Percentiles rank a stretch among this genome's conserved stretches.
phyloP scores from a whole-genome alignment of 2,329 filamentous ascomycete genomes.

The Pseudogymnoascus sp. region DNA sequence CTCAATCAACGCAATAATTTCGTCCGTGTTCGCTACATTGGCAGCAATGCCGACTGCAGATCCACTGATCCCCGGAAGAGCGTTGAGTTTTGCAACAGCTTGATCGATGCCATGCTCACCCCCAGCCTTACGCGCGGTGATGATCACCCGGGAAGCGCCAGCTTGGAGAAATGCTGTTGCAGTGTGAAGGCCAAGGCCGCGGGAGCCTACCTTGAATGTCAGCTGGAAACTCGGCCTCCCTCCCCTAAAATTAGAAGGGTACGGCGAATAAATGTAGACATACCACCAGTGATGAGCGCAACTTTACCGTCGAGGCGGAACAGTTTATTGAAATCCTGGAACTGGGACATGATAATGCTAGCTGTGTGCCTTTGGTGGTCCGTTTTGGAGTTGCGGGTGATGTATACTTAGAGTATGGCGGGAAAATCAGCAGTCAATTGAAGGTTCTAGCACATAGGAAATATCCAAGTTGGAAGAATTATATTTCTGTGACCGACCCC shows the following conservation, averaged over 20 bases:
- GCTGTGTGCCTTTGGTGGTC: too few species aligned
- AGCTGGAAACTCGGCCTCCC: neutral
- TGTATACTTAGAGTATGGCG: neutral
- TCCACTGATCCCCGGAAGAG: constrained; percentile 48
- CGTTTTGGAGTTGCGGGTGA: neutral
- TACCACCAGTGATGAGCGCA: constrained; percentile 26
- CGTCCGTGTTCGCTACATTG: constrained; percentile 52
- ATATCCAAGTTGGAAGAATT: neutral
- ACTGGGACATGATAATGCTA: constrained; percentile 16
- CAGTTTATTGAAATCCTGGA: constrained; percentile 15
- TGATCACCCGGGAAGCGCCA: constrained; percentile 63
- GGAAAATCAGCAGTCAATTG: neutral
- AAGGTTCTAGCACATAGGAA: neutral
- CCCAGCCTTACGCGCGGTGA: constrained; percentile 61
- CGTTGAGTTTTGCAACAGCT: constrained; percentile 58
- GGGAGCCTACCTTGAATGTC: constrained; percentile 28
- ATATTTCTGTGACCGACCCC: neutral
- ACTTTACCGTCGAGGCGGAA: constrained; percentile 20
- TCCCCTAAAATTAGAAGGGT: neutral
- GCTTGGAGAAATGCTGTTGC: constrained; percentile 60
- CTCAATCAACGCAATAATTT: constrained; percentile 52
- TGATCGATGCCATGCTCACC: constrained; percentile 48
- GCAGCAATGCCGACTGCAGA: constrained; percentile 57
- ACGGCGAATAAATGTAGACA: neutral
- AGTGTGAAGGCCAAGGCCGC: constrained; percentile 55